Base-by-base conservation (phyloP, 768 basidiomycete genomes). In the Boletus pseudopeckii region DNA sequence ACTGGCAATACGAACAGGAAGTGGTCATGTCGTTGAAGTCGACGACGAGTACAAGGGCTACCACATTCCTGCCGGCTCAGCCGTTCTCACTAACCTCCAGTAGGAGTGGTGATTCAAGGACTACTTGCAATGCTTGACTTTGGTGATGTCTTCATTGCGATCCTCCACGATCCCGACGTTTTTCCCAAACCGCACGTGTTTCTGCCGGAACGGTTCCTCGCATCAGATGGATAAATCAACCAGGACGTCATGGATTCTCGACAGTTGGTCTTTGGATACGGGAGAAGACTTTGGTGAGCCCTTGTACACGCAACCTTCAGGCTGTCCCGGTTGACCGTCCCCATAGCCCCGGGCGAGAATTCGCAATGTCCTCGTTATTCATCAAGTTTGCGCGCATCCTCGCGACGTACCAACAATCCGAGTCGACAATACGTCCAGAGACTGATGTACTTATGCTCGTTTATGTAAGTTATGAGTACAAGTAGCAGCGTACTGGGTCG, bases 101-200 rank as follows among this genome's bases (percentile, higher is more conserved):
- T 51, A 45, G 2, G 42, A 14, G 28, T 36, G 5, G 9, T 37
- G 33, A 9, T 14, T 43, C 20, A 4, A 43, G 7, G 14, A 9
- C 9, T 20, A 3, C 30, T 9, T 22, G 45, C 18, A 7, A 33
- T 33, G 18, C 14, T 33, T 45, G 42, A 51, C 13, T 44, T 36
- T 20, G 18, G 13, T 24, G 33, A 36, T 47, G 8, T 34, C 32
- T 36, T 5, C 24, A 68, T 58, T 63, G 62, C 78, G 1, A 74
- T 83, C n/a, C 76, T 76, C 3, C 75, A 80, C 22, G 81, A 83
- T 55, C 82, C 83, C 0, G 65, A 60, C 10, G 67, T 74, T 14
- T 84, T 81, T 67, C 76, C 77, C 0, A 74, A 84, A 42, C 81
- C 82, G 1, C 79, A 85, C 50, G 55, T 45, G n/a, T 84, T 85